These are phyloP conservation scores for Grifola frondosa DNA, from an alignment of 1,284 basidiomycete species.

Conservation along the genomic window DNA sequence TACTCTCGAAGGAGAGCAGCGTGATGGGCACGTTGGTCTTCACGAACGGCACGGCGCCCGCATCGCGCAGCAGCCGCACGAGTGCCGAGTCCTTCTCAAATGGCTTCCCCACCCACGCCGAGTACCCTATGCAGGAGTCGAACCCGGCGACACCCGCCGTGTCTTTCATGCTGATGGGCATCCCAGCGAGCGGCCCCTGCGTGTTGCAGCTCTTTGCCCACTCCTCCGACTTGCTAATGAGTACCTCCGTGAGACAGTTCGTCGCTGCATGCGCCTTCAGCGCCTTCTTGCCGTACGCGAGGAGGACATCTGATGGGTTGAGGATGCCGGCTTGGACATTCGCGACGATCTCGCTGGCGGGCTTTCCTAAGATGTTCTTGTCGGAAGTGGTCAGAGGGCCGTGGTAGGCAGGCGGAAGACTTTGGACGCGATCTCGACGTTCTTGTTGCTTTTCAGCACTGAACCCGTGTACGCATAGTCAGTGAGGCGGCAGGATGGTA, in stretches of 20 bases:
- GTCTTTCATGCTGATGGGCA: conserved; percentile 72
- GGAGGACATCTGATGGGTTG: conserved; percentile 42
- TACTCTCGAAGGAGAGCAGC: conserved; percentile 73
- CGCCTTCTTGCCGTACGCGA: conserved; percentile 51
- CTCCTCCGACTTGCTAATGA: conserved; percentile 44
- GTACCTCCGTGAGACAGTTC: conserved; percentile 59
- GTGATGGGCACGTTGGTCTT: conserved; percentile 78
- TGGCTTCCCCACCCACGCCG: conserved; percentile 56
- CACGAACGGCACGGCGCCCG: conserved; percentile 74
- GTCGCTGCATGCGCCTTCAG: conserved; percentile 51
- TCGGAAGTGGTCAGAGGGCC: conserved; percentile 40
- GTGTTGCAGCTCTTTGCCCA: conserved; percentile 44
- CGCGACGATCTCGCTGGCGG: conserved; percentile 41
- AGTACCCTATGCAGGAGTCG: conserved; percentile 78
- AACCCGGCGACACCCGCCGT: conserved; percentile 63
- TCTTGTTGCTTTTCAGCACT: conserved; percentile 46
- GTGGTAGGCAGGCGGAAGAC: conserved; percentile 41
- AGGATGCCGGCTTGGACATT: conserved; percentile 41
- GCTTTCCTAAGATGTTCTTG: conserved; percentile 37
- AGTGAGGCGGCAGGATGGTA: background rate
- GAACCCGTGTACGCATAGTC: too few species aligned
- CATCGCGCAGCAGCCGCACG: conserved; percentile 59
- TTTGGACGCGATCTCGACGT: conserved; percentile 41
- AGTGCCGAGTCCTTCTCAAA: conserved; percentile 53
- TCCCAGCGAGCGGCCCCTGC: conserved; percentile 59